These are phyloP conservation scores for Grigorovia humatica DNA, from an alignment of 805 yeast species.

Conservation along the genomic window DNA sequence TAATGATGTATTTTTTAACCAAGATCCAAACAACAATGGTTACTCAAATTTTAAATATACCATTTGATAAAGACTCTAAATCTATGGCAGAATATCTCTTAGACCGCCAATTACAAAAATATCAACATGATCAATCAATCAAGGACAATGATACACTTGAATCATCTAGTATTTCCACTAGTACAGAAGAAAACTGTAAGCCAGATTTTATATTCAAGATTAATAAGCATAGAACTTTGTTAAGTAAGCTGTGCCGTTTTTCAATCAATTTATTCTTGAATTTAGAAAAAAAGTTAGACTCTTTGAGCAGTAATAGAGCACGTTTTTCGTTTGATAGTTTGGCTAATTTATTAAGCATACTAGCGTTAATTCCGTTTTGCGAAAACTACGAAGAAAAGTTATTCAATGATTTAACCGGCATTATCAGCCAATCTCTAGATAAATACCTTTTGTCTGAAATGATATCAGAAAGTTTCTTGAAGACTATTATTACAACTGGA, in stretches of 20 bases:
- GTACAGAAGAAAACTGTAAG: conserved; percentile 23
- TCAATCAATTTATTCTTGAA: conserved; percentile 15
- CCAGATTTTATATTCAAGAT: not conserved
- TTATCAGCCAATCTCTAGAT: conserved; percentile 43
- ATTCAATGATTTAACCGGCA: conserved; percentile 33
- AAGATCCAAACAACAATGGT: conserved; percentile 17
- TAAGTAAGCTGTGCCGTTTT: conserved; percentile 28
- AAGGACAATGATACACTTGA: not conserved
- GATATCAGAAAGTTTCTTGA: conserved; percentile 10
- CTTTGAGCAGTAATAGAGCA: conserved; percentile 14
- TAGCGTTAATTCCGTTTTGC: conserved; percentile 24
- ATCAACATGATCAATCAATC: conserved; percentile 6
- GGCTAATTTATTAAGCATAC: conserved; percentile 32
- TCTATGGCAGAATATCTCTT: conserved; percentile 7
- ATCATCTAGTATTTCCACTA: conserved; percentile 1
- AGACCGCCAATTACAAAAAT: not conserved
- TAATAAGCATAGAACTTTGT: conserved; percentile 20
- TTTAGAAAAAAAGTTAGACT: conserved; percentile 12
- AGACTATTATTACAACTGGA: conserved; percentile 45
- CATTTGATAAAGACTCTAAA: not conserved
- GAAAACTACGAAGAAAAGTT: conserved; percentile 41
- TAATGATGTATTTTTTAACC: conserved; percentile 16
- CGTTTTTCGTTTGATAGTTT: conserved; percentile 13
- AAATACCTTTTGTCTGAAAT: conserved; percentile 33
- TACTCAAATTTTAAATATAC: conserved; percentile 6